Evolutionary conservation across 192 early-diverging fungal species (phyloP).

Genomic region (Rhizoclosmatium sp.): DNA sequence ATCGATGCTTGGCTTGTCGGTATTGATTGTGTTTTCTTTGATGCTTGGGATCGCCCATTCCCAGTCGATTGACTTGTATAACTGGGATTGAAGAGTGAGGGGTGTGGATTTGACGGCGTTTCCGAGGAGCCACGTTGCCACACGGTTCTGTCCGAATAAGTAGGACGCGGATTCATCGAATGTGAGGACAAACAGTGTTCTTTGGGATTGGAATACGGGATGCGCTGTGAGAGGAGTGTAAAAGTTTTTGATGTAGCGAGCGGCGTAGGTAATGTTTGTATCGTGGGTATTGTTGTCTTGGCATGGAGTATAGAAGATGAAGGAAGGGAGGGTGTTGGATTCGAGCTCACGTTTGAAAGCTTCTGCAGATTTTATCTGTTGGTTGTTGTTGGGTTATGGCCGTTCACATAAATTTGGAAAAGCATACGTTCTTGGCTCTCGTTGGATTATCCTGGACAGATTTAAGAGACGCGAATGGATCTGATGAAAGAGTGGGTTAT

Average conservation of each 20-base stretch:
- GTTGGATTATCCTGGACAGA: constrained; percentile 9
- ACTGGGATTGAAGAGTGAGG: background rate
- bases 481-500: background rate
- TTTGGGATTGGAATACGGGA: constrained; percentile 45
- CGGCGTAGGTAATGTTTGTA: constrained; percentile 58
- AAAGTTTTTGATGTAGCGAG: constrained; percentile 61
- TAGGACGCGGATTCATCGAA: constrained; percentile 47
- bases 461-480: background rate
- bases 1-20: background rate
- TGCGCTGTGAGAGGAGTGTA: constrained; percentile 56
- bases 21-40: background rate
- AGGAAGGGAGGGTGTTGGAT: constrained; percentile 58
- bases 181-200: constrained; percentile 49
- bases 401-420: background rate
- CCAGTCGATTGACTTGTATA: background rate
- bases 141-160: constrained; percentile 30
- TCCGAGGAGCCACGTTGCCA: constrained; percentile 37
- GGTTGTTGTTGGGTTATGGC: background rate
- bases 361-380: constrained; percentile 16
- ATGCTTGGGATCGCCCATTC: constrained; percentile 1
- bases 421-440: constrained; percentile 8
- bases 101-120: constrained; percentile 5
- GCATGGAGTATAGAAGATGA: constrained; percentile 70
- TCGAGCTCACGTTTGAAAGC: constrained; percentile 22
- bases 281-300: constrained; percentile 66